Evolutionary conservation across 805 yeast genomes (phyloP).

Genomic region (Kodamaea fukazawae): DNA sequence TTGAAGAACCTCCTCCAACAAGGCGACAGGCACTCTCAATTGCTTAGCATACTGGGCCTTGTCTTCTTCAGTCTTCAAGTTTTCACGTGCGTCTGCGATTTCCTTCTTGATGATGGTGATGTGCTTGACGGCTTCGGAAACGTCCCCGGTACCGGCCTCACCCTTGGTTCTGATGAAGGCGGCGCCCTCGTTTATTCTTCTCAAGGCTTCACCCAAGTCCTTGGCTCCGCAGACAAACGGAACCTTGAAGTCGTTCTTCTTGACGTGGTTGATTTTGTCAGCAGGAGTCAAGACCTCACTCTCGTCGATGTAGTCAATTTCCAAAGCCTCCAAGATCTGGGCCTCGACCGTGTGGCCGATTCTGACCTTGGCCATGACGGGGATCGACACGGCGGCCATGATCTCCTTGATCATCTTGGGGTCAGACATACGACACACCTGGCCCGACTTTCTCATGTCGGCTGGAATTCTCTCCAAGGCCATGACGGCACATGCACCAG

Average conservation of each 20-base stretch:
- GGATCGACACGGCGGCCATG: constrained; percentile 66
- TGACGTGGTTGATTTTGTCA: constrained; percentile 63
- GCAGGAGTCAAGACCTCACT: constrained; percentile 84
- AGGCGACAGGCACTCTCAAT: constrained; percentile 57
- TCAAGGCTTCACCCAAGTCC: constrained; percentile 76
- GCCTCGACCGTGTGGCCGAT: constrained; percentile 85
- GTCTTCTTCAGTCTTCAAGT: constrained; percentile 41
- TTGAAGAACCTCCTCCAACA: constrained; percentile 48
- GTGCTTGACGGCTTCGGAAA: constrained; percentile 78
- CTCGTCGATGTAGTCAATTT: constrained; percentile 79
- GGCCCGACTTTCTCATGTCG: constrained; percentile 77
- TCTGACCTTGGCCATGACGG: constrained; percentile 84
- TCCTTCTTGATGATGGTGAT: constrained; percentile 58
- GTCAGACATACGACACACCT: constrained; percentile 84
- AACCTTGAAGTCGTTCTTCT: constrained; percentile 57
- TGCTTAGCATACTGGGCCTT: constrained; percentile 52
- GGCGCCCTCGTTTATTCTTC: constrained; percentile 79
- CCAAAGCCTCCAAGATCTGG: constrained; percentile 67
- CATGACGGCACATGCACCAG: constrained; percentile 91
- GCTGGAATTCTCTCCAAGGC: constrained; percentile 84
- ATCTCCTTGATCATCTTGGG: constrained; percentile 75
- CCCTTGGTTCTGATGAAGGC: constrained; percentile 87
- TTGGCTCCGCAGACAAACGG: constrained; percentile 87
- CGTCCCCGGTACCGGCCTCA: constrained; percentile 88
- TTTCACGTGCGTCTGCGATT: constrained; percentile 44